Evolutionary conservation across 2,329 filamentous ascomycete species (phyloP), one percentile per base, ranked within the genome.

Genomic region (Fusarium sterilihyphosum): DNA sequence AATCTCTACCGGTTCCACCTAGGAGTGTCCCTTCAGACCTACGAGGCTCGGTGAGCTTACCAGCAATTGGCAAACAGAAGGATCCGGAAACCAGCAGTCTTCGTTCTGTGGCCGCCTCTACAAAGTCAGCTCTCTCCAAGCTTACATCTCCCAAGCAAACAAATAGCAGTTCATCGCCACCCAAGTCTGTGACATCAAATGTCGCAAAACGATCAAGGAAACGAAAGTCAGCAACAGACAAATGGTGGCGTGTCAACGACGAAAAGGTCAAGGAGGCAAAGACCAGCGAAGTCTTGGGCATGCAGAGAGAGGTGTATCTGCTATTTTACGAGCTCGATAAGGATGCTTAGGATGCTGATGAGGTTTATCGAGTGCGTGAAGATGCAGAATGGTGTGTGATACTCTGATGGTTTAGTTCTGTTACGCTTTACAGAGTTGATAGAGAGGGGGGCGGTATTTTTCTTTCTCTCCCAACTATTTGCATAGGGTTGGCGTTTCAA

Each of bases 211-310:
- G 85, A 61, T 81, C 87, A 41, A 89, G 86, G 73, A 91, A 89
- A 76, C 90, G 88, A 69, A 91, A 90, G 79, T 58, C 76, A 78
- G 64, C 75, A 18, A 89, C 88, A 50, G 92, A 97, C 79, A 91
- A 83, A 73, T 99, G 96, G 96, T 99, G 96, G 96, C 91, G 96
- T 41, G 97, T 99, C 75, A 98, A 95, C 74, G 96, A 99, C 81
- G 96, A 99, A 75, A 98, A 97, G 83, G 91, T 98, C 78, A 96
- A 96, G 80, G 96, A 98, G 83, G 93, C 94, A 75, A 98, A 95
- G 86, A 98, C 95, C 11, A 90, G 88, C 62, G 96, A 99, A 77
- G 94, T 99, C 12, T 83, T 99, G 66, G 91, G 91, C 13, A 98
- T 98, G 95, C 95, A 98, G 83, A 92, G 92, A 78, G 96, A 99